Base-by-base conservation (phyloP, 2,329 filamentous ascomycete species). In the Diaporthe sp. region DNA sequence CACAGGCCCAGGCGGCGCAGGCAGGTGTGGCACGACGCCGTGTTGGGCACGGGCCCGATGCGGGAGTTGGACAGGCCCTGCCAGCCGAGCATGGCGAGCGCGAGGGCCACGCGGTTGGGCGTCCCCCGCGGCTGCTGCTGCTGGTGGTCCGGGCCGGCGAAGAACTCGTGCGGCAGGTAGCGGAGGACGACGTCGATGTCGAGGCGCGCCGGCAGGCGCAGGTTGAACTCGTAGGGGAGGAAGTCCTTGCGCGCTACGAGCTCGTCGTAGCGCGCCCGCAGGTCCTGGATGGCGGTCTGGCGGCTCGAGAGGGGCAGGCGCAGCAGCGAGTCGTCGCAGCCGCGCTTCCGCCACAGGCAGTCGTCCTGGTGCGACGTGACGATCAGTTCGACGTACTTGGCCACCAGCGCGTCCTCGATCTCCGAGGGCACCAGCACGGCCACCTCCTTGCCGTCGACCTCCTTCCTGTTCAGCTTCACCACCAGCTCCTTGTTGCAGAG, bases 1-100 rank as follows among this genome's bases (percentile, higher is more conserved):
- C 97, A 99, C 2, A 99, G 87, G 0, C 97, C 97, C 0, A 98
- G 87, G 1, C 96, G 92, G 75, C 97, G 92, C 80, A 97, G 94
- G 82, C 97, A 99, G 28, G 95, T 94, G 74, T 93, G 89, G 82
- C 97, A 99, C 6, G 92, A 92, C 8, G 94, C 92, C 22, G 96
- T 90, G 75, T 95, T 93, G 54, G 92, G 91, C 30, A 93, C 90
- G 1, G 91, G 83, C 81, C 92, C 83, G 79, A 91, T 84, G 81
- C 87, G 84, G 17, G 84, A 77, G 77, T 90, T 88, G 9, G 84
- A 85, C 3, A 91, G 85, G n/a, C 91, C 91, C 79, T 95, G 91
- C 94, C 94, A 96, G 45, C 94, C 94, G 74, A 93, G 89, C 28
- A 95, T 83, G 15, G 94, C 93, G 71, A 97, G 86, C 1, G 89